Conservation (phyloP, 129 eudicot genomes). For the Ambrosia trifida region DNA sequence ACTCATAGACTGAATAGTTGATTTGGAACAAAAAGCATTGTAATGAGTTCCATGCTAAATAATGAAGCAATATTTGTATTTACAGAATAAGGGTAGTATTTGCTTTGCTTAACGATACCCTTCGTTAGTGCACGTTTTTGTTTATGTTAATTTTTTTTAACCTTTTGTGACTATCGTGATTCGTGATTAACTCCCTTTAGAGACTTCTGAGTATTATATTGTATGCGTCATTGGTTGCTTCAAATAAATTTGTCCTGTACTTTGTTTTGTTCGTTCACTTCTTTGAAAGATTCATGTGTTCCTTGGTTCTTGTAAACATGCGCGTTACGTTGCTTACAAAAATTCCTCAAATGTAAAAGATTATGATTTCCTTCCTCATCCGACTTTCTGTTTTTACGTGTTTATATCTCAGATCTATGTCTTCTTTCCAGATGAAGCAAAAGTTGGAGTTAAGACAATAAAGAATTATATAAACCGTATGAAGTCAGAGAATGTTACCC, state of each 20-base stretch:
- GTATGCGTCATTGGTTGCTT: conserved; percentile 11
- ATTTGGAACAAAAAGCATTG: not conserved
- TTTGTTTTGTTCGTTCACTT: not conserved
- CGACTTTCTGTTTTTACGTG: not conserved
- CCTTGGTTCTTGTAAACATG: not conserved
- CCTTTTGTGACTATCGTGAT: not conserved
- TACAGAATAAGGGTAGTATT: not conserved
- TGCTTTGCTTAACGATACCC: not conserved
- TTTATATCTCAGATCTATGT: conserved; percentile 62
- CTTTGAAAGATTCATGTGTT: not conserved
- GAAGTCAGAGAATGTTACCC: conserved; percentile 78
- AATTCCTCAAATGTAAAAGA: not conserved
- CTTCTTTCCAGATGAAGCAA: conserved; percentile 86
- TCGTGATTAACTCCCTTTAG: not conserved
- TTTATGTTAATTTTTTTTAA: not conserved
- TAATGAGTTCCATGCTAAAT: not conserved
- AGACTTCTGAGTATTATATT: not conserved
- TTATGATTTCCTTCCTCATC: not conserved
- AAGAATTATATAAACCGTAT: conserved; percentile 71
- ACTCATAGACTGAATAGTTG: not conserved
- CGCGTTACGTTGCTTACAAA: not conserved
- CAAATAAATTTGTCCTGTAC: not conserved
- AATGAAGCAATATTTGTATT: not conserved
- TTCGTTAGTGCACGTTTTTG: conserved; percentile 4
- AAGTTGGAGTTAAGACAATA: conserved; percentile 90